phyloP scores from a whole-genome alignment of 345 rosid genomes.

The Lepidium sativum region DNA sequence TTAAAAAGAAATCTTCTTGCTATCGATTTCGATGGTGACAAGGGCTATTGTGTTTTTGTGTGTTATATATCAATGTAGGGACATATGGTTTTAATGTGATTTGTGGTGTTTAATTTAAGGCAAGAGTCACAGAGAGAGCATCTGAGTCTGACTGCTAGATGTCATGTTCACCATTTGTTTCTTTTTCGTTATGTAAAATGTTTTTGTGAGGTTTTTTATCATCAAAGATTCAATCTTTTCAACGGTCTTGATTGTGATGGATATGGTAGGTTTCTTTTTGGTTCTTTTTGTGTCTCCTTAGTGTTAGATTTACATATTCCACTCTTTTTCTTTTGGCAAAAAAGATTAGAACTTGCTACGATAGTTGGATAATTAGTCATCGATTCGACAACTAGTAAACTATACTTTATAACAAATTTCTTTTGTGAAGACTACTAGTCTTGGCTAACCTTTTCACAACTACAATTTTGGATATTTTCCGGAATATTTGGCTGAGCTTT shows the following conservation, averaged over 20 bases:
- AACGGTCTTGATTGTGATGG: conserved; percentile 25
- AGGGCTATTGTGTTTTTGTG: background rate
- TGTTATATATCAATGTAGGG: conserved; percentile 11
- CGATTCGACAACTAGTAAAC: conserved; percentile 7
- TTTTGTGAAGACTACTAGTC: background rate
- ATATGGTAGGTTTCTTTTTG: conserved; percentile 22
- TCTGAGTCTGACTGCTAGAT: conserved; percentile 12
- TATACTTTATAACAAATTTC: too few relatives aligned
- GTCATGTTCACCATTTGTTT: conserved; percentile 24
- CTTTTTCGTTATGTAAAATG: background rate
- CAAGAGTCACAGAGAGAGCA: conserved; percentile 2
- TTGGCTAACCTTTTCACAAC: background rate
- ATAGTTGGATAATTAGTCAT: conserved; percentile 10
- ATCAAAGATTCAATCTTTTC: conserved; percentile 25
- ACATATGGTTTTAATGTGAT: background rate
- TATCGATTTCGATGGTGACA: conserved; percentile 15
- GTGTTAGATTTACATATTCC: conserved; percentile 21
- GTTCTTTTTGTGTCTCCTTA: conserved; percentile 8
- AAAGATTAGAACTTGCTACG: background rate
- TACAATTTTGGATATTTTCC: background rate
- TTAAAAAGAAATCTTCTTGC: conserved; percentile 10
- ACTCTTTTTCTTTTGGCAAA: background rate
- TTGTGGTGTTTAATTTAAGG: conserved; percentile 3
- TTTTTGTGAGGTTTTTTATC: background rate
- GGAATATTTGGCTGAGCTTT: background rate